Base-by-base conservation (phyloP, 495 filamentous ascomycete genomes). In the Chaetomium fimeti region DNA sequence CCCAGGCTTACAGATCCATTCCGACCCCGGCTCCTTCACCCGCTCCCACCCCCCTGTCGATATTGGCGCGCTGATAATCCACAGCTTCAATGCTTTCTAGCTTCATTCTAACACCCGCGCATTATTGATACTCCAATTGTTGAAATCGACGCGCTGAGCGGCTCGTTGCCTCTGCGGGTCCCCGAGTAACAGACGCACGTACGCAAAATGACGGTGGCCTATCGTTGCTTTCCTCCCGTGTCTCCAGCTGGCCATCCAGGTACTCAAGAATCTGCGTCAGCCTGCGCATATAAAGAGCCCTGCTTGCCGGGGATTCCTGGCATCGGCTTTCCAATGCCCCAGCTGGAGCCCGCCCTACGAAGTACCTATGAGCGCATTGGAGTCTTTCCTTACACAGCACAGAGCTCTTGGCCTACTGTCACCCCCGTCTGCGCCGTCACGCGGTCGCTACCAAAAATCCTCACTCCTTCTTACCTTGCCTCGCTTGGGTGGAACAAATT, bases 101-200 rank as follows among this genome's bases (percentile, higher is more conserved):
- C 32, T 28, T 54, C 54, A 28, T 42, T 29, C 40, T 25, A 60
- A 62, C 51, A 36, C 45, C 66, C 58, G 49, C 38, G 42, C 49
- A 52, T 52, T 52, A 65, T 62, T 66, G 45, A 66, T 45, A 47
- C 8, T 63, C 56, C 49, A 64, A 64, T 68, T 20, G 47, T 48
- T 38, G 29, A 49, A 16, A 40, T 24, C 40, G 16, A 52, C 54
- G 43, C 62, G 25, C 20, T 12, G 40, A n/a, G 40, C 53, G 53
- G 40, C 53, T 57, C 25, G 45, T 18, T 29, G 49, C 51, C 40
- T 36, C 32, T 64, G 62, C 45, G 47, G 53, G 47, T 49, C 55
- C 25, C 62, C 40, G 43, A 28, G 49, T 2, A 13, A 18, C 1
- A 29, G 16, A 43, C 15, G 16, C 13, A 43, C 40, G 1, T 36